phyloP scores from a whole-genome alignment of 257 asterid species.

The Solanum bulbocastanum region DNA sequence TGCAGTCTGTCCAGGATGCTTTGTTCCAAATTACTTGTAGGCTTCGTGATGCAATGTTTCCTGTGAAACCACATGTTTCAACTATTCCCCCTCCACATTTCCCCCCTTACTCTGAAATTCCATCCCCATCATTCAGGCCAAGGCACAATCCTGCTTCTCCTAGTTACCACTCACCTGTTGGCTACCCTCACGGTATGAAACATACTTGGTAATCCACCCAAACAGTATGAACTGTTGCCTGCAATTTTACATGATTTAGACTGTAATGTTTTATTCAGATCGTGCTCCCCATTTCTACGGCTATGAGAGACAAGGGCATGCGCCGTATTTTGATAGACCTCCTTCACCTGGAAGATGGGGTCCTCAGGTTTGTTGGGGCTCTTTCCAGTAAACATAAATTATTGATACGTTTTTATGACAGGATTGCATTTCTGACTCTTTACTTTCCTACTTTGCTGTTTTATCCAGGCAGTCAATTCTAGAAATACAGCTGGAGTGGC shows the following conservation, averaged over 20 bases:
- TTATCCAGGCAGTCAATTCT: background rate
- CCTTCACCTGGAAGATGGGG: slow-evolving; percentile 12
- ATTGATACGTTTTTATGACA: background rate
- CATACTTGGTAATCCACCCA: background rate
- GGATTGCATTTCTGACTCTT: background rate
- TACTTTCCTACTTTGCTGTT: background rate
- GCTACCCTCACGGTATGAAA: slow-evolving; percentile 4
- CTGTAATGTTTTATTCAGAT: background rate
- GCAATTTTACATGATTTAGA: background rate
- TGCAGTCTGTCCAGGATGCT: slow-evolving; percentile 17
- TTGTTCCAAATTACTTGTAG: slow-evolving; percentile 12
- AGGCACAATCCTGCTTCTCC: slow-evolving; percentile 14
- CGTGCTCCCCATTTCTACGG: slow-evolving; percentile 3
- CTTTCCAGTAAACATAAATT: background rate
- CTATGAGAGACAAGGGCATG: slow-evolving; percentile 5
- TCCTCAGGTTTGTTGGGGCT: slow-evolving; percentile 1
- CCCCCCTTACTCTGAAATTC: slow-evolving; percentile 5
- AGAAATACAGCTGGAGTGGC: slow-evolving; percentile 2
- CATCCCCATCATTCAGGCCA: slow-evolving; percentile 10
- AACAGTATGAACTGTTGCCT: background rate
- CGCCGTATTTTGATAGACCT: slow-evolving; percentile 3
- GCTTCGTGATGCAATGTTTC: slow-evolving; percentile 12
- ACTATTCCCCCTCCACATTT: background rate
- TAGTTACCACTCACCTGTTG: slow-evolving; percentile 5
- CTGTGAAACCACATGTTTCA: background rate